These are phyloP conservation scores for Candida argentea DNA, from an alignment of 805 yeast species.

Conservation along the genomic window DNA sequence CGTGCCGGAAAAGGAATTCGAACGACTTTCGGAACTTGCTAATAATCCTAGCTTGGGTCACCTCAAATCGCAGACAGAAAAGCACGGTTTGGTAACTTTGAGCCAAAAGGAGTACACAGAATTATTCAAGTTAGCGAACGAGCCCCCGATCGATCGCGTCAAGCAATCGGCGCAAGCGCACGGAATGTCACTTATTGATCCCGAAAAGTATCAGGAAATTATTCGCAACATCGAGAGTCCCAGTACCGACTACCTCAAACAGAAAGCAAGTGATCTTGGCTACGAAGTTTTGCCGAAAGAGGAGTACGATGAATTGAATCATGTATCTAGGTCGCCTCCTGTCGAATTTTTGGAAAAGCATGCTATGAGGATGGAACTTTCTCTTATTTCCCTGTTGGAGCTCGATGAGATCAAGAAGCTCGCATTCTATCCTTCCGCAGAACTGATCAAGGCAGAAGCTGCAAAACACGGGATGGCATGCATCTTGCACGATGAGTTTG, in stretches of 20 bases:
- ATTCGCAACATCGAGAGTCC: slow-evolving; percentile 8
- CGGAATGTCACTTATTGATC: slow-evolving; percentile 7
- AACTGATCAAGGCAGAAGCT: slow-evolving; percentile 5
- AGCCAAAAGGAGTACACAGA: slow-evolving; percentile 22
- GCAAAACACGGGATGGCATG: slow-evolving; percentile 3
- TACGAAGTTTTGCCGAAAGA: slow-evolving; percentile 3
- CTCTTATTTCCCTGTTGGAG: slow-evolving; percentile 3
- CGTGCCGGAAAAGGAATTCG: slow-evolving; percentile 7
- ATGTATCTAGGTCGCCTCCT: slow-evolving; percentile 5
- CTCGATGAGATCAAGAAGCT: slow-evolving; percentile 1
- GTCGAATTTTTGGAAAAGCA: slow-evolving; percentile 3
- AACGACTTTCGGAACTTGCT: slow-evolving; percentile 3
- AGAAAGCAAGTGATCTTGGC: slow-evolving; percentile 5
- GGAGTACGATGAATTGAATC: slow-evolving; percentile 5
- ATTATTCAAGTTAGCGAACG: slow-evolving; percentile 19
- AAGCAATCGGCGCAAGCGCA: slow-evolving; percentile 11
- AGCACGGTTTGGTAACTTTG: slow-evolving; percentile 22
- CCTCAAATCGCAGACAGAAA: slow-evolving; percentile 25
- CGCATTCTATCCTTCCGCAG: slow-evolving; percentile 9
- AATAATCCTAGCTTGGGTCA: slow-evolving; percentile 17
- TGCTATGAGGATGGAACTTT: slow-evolving; percentile 2
- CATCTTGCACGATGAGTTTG: slow-evolving; percentile 10
- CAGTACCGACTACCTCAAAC: slow-evolving; percentile 6
- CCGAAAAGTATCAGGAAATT: slow-evolving; percentile 9
- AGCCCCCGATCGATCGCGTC: slow-evolving; percentile 13